Base-by-base conservation (phyloP, 176 grass and related monocot species). In the Panicum miliaceum region DNA sequence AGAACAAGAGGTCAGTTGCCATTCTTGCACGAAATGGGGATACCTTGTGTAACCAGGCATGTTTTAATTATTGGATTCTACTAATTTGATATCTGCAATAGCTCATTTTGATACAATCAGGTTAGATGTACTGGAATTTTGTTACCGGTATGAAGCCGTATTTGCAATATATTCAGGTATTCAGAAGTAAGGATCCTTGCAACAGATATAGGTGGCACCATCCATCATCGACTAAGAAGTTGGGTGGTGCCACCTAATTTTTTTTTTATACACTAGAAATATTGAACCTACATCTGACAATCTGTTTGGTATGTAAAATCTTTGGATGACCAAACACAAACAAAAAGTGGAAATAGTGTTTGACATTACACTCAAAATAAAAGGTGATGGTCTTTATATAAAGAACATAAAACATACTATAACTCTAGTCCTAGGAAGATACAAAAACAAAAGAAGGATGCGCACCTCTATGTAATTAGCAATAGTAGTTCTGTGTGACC, bases 381-480 rank as follows among this genome's bases (percentile, higher is more conserved):
- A 80, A n/a, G 20, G 38, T 10, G 22, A 57, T 16, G 7, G 14
- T 26, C 63, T 34, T 73, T 80, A 29, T 51, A 83, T 35, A 27
- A 26, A 71, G 12, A 88, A 29, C 9, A 53, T 69, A 71, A 88
- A 23, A 61, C 48, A 82, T 77, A 76, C 66, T 69, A 67, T 58
- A 66, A 13, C 62, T 87, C 22, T 68, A 60, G 52, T 52, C 13
- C 36, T 84, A 79, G 15, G 75, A 66, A 60, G 57, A 56, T 69
- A 32, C 15, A 32, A 60, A 43, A 59, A 66, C 18, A 75, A 40
- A 74, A 64, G 35, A 74, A 36, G 58, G 13, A 73, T 65, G 87
- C 26, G 83, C 48, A 97, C 95, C 95, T 94, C 92, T 73, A 97
- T 94, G 76, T 93, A 97, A 60, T 75, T 70, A 66, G 92, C 77